Evolutionary conservation across 306 rosid species (phyloP).

Genomic region (Sicyos edulis): DNA sequence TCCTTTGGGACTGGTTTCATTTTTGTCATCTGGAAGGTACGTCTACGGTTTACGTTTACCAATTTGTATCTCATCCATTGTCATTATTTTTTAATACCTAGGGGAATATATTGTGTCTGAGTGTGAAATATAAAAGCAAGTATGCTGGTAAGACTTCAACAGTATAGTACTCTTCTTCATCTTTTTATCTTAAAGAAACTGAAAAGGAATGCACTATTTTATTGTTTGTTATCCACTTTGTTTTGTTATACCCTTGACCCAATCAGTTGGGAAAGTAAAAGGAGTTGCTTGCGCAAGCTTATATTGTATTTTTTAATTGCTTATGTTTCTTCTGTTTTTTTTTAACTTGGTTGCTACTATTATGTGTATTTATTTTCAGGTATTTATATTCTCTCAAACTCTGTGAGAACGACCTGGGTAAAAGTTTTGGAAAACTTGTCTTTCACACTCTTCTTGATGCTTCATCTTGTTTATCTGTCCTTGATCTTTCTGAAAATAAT

Average conservation of each 20-base stretch:
- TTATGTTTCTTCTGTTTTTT: not conserved
- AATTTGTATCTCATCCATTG: not conserved
- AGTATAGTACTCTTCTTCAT: not conserved
- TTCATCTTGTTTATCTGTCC: constrained; percentile 61
- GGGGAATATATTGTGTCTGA: not conserved
- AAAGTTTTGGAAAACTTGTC: constrained; percentile 50
- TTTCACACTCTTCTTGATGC: constrained; percentile 51
- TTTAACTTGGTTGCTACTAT: not conserved
- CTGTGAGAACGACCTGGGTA: constrained; percentile 46
- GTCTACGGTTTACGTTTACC: no score
- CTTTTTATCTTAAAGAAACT: no score
- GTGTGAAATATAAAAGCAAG: not conserved
- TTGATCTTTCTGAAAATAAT: constrained; percentile 76
- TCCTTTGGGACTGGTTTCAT: constrained; percentile 56
- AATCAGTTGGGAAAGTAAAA: not conserved
- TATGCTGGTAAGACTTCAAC: not conserved
- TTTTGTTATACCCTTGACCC: not conserved
- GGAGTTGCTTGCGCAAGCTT: not conserved
- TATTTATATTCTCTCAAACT: constrained; percentile 58
- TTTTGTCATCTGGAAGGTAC: constrained; percentile 82
- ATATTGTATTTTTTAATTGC: not conserved
- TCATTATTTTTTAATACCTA: not conserved
- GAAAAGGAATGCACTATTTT: not conserved
- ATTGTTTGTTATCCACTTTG: not conserved
- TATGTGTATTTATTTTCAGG: constrained; percentile 39